phyloP scores from a whole-genome alignment of 306 rosid genomes.

The Citrullus colocynthis region DNA sequence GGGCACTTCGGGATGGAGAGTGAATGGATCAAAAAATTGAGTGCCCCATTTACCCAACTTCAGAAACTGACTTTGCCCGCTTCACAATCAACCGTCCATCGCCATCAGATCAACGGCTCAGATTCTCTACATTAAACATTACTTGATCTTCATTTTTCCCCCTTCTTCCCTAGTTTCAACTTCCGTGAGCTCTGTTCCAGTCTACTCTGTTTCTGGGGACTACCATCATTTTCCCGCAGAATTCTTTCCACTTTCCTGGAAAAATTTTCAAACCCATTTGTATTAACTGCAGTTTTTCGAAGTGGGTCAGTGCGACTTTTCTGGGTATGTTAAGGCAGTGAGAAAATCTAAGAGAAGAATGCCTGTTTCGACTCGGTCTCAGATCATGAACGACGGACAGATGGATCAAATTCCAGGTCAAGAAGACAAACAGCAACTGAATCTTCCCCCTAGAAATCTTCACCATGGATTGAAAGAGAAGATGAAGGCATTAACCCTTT shows the following conservation, averaged over 20 bases:
- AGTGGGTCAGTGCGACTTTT: slow-evolving; percentile 18
- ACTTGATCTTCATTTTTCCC: slow-evolving; percentile 7
- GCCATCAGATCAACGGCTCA: slow-evolving; percentile 26
- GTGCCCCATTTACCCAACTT: slow-evolving; percentile 11
- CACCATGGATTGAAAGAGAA: slow-evolving; percentile 90
- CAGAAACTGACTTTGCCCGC: slow-evolving; percentile 18
- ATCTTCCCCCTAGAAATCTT: slow-evolving; percentile 40
- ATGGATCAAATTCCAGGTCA: slow-evolving; percentile 24
- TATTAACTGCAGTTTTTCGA: background rate
- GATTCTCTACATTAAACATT: slow-evolving; percentile 12
- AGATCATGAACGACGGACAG: slow-evolving; percentile 16
- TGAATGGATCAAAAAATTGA: slow-evolving; percentile 13
- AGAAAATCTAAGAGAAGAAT: slow-evolving; percentile 20
- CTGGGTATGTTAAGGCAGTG: slow-evolving; percentile 28
- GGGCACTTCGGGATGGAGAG: background rate
- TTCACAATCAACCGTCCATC: slow-evolving; percentile 12
- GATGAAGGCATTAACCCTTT: slow-evolving; percentile 62
- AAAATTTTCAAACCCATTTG: background rate
- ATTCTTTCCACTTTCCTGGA: background rate
- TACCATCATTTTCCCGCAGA: background rate
- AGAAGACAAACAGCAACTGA: slow-evolving; percentile 12
- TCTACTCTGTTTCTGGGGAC: background rate
- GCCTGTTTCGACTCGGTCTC: slow-evolving; percentile 92
- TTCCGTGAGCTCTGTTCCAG: background rate
- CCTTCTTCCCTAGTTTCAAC: slow-evolving; percentile 10